Percentiles rank a stretch among this genome's conserved stretches.
phyloP scores from a whole-genome alignment of 768 basidiomycete genomes.

The Calocera viscosa region DNA sequence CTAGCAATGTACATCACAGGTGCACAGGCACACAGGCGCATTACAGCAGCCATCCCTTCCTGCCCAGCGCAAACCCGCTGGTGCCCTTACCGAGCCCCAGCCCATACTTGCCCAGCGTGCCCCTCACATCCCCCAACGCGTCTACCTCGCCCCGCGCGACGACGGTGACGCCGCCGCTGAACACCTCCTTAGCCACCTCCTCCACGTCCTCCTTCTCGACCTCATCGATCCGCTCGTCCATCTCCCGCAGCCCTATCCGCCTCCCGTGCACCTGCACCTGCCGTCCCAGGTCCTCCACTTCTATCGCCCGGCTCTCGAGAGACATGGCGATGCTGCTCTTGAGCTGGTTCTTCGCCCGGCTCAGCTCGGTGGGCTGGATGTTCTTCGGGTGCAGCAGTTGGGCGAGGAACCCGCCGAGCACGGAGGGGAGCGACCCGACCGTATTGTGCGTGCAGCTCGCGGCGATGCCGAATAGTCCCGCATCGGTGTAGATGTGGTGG shows the following conservation, averaged over 20 bases:
- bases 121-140: conserved; percentile 46
- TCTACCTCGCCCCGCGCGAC: conserved; percentile 77
- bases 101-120: conserved; percentile 57
- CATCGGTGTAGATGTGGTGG: conserved; percentile 95
- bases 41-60: no score
- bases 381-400: background rate
- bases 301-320: conserved; percentile 70
- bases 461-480: conserved; percentile 83
- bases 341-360: conserved; percentile 88
- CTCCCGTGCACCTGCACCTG: conserved; percentile 82
- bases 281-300: conserved; percentile 81
- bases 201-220: conserved; percentile 59
- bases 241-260: conserved; percentile 78
- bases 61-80: no score
- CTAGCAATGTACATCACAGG: no score
- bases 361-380: conserved; percentile 56
- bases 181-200: conserved; percentile 62
- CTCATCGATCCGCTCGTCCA: conserved; percentile 74
- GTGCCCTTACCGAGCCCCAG: conserved; percentile 27
- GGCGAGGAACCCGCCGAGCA: background rate
- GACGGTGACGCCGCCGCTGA: conserved; percentile 58
- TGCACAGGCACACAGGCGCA: no score
- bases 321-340: conserved; percentile 91
- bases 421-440: background rate
- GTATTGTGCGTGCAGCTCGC: conserved; percentile 54